Conservation (phyloP, 2,329 filamentous ascomycete species). For the Botrytis fragariae region DNA sequence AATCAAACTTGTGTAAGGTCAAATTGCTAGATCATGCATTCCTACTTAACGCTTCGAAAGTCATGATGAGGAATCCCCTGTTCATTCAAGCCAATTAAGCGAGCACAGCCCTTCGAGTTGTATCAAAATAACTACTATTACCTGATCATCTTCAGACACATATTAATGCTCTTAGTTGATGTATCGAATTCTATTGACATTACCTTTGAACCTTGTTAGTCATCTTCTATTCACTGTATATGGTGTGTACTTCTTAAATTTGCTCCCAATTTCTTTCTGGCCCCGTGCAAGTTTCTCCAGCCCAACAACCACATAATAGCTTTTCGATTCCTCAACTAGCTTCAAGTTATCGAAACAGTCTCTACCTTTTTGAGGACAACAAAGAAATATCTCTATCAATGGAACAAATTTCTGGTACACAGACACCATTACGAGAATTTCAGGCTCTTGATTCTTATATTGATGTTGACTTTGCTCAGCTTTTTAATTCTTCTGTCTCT, state of each 20-base stretch:
- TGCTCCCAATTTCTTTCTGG: not conserved
- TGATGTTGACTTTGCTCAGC: slow-evolving; percentile 8
- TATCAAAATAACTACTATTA: not conserved
- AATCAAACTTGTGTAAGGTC: not conserved
- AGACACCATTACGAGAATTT: not conserved
- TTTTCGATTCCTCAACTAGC: not conserved
- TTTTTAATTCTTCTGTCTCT: slow-evolving; percentile 7
- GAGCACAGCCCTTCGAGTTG: not conserved
- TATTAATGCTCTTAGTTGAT: not conserved
- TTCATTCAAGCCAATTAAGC: not conserved
- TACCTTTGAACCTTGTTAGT: not conserved
- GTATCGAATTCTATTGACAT: not conserved
- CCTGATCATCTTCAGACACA: not conserved
- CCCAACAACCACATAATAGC: not conserved
- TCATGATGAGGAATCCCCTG: not conserved
- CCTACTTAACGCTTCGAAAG: not conserved
- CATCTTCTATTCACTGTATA: not conserved
- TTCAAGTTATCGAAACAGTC: not conserved
- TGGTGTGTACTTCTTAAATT: not conserved
- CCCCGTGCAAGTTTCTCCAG: not conserved
- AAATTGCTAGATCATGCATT: not conserved
- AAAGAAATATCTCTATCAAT: not conserved
- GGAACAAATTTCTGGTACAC: not conserved
- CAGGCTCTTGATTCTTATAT: slow-evolving; percentile 14
- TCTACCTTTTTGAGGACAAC: not conserved